A percentile compares a stretch with the other conserved stretches of the same genome.
phyloP scores from a whole-genome alignment of 495 filamentous ascomycete species.

The Lasiosphaeria miniovina region DNA sequence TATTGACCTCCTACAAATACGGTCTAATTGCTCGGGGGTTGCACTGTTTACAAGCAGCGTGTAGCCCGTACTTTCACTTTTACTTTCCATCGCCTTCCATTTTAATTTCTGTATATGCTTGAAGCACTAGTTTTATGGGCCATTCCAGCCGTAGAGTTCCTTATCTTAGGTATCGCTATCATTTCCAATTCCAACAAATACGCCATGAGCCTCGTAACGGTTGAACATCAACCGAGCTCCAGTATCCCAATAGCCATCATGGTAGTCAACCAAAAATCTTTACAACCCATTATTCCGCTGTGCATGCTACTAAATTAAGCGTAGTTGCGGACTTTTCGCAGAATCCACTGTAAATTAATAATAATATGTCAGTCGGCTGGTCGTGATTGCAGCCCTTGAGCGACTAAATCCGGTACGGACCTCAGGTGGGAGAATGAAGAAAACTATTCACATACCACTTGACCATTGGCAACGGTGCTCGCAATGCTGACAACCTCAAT shows the following conservation, averaged over 20 bases:
- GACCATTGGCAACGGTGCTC: conserved; percentile 75
- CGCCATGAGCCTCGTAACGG: too few relatives aligned
- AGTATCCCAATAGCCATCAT: not conserved
- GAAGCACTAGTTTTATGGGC: too few relatives aligned
- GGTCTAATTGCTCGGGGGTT: too few relatives aligned
- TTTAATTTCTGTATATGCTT: too few relatives aligned
- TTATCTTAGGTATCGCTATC: too few relatives aligned
- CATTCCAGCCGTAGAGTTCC: too few relatives aligned
- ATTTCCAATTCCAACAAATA: too few relatives aligned
- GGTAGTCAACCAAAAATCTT: not conserved
- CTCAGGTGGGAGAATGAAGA: not conserved
- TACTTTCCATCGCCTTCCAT: too few relatives aligned
- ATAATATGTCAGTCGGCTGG: not conserved
- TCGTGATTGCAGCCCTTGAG: not conserved
- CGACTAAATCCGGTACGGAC: not conserved
- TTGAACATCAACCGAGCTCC: too few relatives aligned
- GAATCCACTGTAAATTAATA: conserved; percentile 50
- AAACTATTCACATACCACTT: conserved; percentile 51
- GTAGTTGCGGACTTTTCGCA: conserved; percentile 67
- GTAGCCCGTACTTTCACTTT: too few relatives aligned
- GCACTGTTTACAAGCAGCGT: too few relatives aligned
- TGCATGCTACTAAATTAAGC: conserved; percentile 18
- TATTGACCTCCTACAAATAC: too few relatives aligned
- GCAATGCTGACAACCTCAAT: conserved; percentile 71
- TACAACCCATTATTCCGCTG: not conserved